Conservation (phyloP, 176 grass and related monocot species). For the Aegilops tauschii region DNA sequence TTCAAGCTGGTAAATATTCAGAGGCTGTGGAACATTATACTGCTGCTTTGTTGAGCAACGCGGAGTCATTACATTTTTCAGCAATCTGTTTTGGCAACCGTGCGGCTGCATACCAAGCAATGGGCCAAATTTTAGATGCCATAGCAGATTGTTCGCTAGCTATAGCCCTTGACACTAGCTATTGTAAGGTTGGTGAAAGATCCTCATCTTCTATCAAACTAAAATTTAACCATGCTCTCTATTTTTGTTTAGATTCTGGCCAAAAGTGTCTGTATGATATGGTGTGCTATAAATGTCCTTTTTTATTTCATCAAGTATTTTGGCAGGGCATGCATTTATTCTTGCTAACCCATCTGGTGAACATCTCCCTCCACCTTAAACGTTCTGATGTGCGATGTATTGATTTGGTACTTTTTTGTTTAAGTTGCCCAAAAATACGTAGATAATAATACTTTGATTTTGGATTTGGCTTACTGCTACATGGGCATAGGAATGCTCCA, state of each 20-base stretch:
- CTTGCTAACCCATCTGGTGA: constrained; percentile 4
- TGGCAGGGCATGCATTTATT: not conserved
- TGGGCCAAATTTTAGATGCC: constrained; percentile 81
- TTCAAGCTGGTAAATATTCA: constrained; percentile 73
- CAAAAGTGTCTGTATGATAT: not conserved
- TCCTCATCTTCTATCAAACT: constrained; percentile 15
- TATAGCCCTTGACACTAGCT: constrained; percentile 67
- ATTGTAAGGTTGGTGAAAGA: constrained; percentile 68
- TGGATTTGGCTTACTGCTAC: not conserved
- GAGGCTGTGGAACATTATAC: constrained; percentile 86
- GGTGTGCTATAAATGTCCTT: not conserved
- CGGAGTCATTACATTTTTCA: constrained; percentile 61
- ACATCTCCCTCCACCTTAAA: not conserved
- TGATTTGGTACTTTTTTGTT: not conserved
- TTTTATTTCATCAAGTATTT: constrained; percentile 27
- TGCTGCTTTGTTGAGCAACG: constrained; percentile 59
- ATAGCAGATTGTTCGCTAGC: constrained; percentile 90
- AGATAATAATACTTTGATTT: constrained; percentile 13
- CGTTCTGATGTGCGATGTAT: not conserved
- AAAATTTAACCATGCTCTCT: not conserved
- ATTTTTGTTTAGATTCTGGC: constrained; percentile 12
- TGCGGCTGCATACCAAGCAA: constrained; percentile 81
- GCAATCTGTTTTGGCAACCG: constrained; percentile 89
- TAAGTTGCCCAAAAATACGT: not conserved
- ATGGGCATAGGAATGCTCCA: not conserved